These are phyloP conservation scores for Microcos paniculata DNA, from an alignment of 345 rosid genomes.

Conservation along the genomic window DNA sequence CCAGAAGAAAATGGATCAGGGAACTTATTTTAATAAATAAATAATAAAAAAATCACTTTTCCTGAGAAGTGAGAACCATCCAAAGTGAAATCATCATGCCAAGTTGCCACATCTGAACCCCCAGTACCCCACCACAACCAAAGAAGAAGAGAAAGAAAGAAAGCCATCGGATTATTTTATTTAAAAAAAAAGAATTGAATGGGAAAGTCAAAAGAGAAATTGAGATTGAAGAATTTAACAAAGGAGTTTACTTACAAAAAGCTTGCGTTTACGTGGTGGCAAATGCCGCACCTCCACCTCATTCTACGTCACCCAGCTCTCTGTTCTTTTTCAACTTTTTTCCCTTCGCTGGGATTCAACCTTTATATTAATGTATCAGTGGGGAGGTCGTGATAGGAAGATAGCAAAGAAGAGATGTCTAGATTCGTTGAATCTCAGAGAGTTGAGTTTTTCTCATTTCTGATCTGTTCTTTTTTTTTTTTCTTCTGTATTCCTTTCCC, in stretches of 20 bases:
- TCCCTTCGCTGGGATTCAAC: neutral
- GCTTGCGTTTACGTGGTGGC: neutral
- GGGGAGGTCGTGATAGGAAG: neutral
- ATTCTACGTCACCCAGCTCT: neutral
- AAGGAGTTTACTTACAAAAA: neutral
- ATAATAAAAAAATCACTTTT: neutral
- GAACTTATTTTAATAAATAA: neutral
- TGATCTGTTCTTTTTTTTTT: neutral
- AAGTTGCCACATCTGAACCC: too few relatives aligned
- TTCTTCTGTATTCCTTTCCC: neutral
- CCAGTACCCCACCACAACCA: neutral
- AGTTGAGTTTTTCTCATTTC: neutral
- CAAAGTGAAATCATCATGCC: slow-evolving; percentile 5
- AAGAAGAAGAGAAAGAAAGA: neutral
- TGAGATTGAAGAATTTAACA: neutral
- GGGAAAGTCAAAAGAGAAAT: neutral
- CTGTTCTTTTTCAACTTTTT: neutral
- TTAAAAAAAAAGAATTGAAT: too few relatives aligned
- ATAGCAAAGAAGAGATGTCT: neutral
- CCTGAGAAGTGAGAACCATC: neutral
- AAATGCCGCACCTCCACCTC: neutral
- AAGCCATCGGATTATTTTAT: neutral
- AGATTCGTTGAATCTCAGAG: slow-evolving; percentile 11
- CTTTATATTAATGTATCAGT: neutral
- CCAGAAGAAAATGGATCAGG: neutral